Evolutionary conservation across 352 stramenopile genomes (phyloP), one percentile per base, ranked within the genome.

Genomic region (Globisporangium perplexum): DNA sequence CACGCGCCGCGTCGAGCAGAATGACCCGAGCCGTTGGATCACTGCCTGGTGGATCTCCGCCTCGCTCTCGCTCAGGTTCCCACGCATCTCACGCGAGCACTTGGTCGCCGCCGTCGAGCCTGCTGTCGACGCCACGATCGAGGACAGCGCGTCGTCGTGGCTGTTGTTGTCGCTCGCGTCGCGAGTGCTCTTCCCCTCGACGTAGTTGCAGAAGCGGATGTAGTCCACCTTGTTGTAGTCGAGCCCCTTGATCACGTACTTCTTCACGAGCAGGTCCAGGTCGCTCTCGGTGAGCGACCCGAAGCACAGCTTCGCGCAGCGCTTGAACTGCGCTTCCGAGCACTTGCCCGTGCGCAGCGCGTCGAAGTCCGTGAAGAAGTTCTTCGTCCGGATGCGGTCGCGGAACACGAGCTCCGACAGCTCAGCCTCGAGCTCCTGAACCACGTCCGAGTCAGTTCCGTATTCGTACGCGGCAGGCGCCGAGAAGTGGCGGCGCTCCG

Each of bases 301-400:
- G 33, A 91, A 92, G 44, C 79, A 92, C 1, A 94, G 56, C 56
- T 94, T 94, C 11, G 86, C 65, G 20, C 78, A 90, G 30, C 81
- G 78, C 44, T 77, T 71, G 64, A 94, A 94, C 58, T 94, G 83
- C 15, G 77, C 63, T 36, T 90, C 75, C 0, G 75, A 81, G 55
- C 81, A 92, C 44, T 88, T 92, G 6, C 81, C 81, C 0, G 72
- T 86, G 8, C 81, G 78, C 18, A 94, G 58, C 17, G 68, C 69
- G 50, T 94, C 83, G 46, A 92, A 94, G 49, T 94, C 83, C 5
- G 66, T 87, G 45, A 94, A 94, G 51, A 92, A 94, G 51, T 86
- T 86, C 53, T 90, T 91, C 8, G 76, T 80, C 10, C 83, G 81
- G 57, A 94, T 94, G 18, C 83, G 76, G 41, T 92, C 81, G 14